Percentiles rank a stretch among this genome's conserved stretches.
Evolutionary conservation across 805 yeast species (phyloP).

Genomic region (Cyberlindnera petersonii): DNA sequence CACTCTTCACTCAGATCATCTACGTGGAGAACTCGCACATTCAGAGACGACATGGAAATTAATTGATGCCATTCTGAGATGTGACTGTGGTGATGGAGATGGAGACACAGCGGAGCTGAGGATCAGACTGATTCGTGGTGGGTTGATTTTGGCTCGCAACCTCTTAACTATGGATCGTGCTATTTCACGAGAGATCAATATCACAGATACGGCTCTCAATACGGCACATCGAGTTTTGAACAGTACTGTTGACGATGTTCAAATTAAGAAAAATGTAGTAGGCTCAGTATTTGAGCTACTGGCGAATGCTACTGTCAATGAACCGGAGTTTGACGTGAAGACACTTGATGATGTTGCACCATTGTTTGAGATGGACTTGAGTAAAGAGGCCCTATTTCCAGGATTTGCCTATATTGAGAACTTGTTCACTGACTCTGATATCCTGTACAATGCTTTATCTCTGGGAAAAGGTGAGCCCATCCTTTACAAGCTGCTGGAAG

Average conservation of each 20-base stretch:
- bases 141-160: conserved; percentile 46
- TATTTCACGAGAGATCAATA: conserved; percentile 25
- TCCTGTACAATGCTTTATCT: conserved; percentile 20
- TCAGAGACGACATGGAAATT: conserved; percentile 29
- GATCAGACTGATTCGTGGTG: conserved; percentile 42
- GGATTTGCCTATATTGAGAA: conserved; percentile 15
- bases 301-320: conserved; percentile 16
- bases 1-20: conserved; percentile 22
- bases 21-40: conserved; percentile 26
- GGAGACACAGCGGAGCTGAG: conserved; percentile 9
- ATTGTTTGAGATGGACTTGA: conserved; percentile 6
- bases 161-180: conserved; percentile 34
- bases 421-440: conserved; percentile 15
- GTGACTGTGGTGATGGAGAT: too few relatives aligned
- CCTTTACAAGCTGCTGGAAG: conserved; percentile 11
- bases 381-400: conserved; percentile 9
- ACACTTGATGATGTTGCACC: conserved; percentile 11
- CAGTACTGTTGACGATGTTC: background rate
- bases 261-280: conserved; percentile 3
- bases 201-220: conserved; percentile 5
- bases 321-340: conserved; percentile 5
- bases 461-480: conserved; percentile 19
- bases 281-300: conserved; percentile 17
- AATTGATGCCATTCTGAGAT: too few relatives aligned
- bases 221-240: background rate